Percentiles rank a stretch among this genome's conserved stretches.
These are phyloP conservation scores for Papiliotrema fonsecae DNA, from an alignment of 1,284 basidiomycete genomes.

Conservation along the genomic window DNA sequence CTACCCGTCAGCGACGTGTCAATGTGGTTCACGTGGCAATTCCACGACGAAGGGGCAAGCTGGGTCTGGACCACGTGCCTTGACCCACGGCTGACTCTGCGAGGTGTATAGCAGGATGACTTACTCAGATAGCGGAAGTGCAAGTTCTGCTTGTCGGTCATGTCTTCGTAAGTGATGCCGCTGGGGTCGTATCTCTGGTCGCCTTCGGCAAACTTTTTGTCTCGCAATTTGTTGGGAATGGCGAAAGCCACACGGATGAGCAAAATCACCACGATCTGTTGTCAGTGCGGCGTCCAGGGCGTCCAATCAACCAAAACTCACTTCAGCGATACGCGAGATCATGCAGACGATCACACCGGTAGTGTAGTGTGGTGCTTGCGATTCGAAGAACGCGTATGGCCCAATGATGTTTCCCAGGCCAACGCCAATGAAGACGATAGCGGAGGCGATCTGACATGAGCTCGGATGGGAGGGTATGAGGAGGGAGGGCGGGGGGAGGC, in stretches of 20 bases:
- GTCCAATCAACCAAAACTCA: background rate
- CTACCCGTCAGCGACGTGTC: no score
- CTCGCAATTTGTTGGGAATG: constrained; percentile 37
- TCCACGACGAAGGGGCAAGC: no score
- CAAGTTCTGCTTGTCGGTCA: constrained; percentile 32
- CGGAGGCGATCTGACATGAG: no score
- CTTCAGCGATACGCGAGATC: constrained; percentile 39
- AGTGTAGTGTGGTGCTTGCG: constrained; percentile 44
- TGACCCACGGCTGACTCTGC: no score
- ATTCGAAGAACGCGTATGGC: constrained; percentile 46
- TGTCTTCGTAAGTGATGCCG: constrained; percentile 22
- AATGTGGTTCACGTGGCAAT: no score
- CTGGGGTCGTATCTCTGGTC: constrained; percentile 24
- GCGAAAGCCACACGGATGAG: constrained; percentile 43
- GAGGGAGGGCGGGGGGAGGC: constrained; percentile 2
- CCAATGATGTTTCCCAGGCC: constrained; percentile 48
- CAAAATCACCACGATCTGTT: constrained; percentile 39
- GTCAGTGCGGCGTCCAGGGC: background rate
- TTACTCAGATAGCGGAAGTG: constrained; percentile 31
- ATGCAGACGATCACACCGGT: constrained; percentile 49
- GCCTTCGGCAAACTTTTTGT: constrained; percentile 41
- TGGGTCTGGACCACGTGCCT: no score
- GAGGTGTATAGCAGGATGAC: no score
- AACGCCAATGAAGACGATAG: constrained; percentile 28
- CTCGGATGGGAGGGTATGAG: no score